Percentiles rank a stretch among this genome's conserved stretches.
Evolutionary conservation across 2,329 filamentous ascomycete species (phyloP).

Genomic region (Trichophyton mentagrophytes): DNA sequence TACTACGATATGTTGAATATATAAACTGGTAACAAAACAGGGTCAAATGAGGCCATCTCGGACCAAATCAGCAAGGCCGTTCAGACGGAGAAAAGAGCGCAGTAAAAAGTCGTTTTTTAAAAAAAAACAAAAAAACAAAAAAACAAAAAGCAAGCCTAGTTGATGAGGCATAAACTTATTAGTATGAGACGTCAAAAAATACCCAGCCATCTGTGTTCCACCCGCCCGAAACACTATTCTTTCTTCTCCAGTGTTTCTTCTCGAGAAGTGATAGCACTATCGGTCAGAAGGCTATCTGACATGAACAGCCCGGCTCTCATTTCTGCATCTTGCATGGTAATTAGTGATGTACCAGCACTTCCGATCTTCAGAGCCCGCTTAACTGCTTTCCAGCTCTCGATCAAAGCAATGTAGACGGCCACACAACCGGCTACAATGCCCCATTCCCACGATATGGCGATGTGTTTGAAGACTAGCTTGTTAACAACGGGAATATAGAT

Average conservation of each 20-base stretch:
- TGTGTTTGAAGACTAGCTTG: conserved; percentile 51
- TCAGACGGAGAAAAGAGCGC: neutral
- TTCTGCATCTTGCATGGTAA: conserved; percentile 24
- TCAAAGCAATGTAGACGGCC: conserved; percentile 47
- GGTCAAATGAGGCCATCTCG: neutral
- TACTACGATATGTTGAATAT: conserved; percentile 2
- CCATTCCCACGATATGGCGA: conserved; percentile 56
- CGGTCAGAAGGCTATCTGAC: neutral
- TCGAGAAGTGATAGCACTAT: conserved; percentile 7
- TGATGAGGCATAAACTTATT: neutral
- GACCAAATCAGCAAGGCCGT: neutral
- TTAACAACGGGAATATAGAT: conserved; percentile 57
- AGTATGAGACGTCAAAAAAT: neutral
- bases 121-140: neutral
- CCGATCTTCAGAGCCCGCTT: conserved; percentile 40
- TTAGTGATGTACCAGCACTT: conserved; percentile 21
- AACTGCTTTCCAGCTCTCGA: conserved; percentile 53
- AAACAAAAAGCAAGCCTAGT: neutral
- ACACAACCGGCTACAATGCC: conserved; percentile 49
- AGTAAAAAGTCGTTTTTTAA: neutral
- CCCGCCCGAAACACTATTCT: neutral
- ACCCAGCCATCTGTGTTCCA: neutral
- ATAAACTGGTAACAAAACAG: neutral
- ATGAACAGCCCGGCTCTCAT: conserved; percentile 20
- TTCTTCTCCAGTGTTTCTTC: conserved; percentile 12